These are phyloP conservation scores for Colletotrichum filicis DNA, from an alignment of 2,329 filamentous ascomycete genomes.

Conservation along the genomic window DNA sequence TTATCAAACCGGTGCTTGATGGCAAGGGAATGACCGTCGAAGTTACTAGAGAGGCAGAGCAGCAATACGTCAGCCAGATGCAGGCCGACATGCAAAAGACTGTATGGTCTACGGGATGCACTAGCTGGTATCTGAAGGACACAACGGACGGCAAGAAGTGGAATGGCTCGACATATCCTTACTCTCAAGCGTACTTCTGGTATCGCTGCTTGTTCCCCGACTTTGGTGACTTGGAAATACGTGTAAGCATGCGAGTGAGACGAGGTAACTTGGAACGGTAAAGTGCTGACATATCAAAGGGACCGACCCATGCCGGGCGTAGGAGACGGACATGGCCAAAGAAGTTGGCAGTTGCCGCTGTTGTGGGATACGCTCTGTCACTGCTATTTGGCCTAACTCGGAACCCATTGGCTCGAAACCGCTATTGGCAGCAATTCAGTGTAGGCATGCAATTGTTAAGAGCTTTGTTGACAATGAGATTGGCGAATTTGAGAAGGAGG, in stretches of 20 bases:
- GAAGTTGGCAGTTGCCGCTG: not conserved
- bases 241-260: constrained; percentile 39
- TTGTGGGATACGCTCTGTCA: not conserved
- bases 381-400: not conserved
- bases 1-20: constrained; percentile 61
- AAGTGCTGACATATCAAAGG: not conserved
- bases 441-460: not conserved
- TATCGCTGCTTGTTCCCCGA: constrained; percentile 48
- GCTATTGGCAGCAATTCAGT: not conserved
- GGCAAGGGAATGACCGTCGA: constrained; percentile 44
- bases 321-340: not conserved
- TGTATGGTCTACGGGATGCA: constrained; percentile 45
- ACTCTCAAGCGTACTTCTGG: constrained; percentile 48
- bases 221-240: constrained; percentile 46
- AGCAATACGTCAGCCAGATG: constrained; percentile 43
- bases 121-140: constrained; percentile 49
- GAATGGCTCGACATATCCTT: constrained; percentile 51
- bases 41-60: constrained; percentile 48
- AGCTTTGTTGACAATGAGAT: not conserved
- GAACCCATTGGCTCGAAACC: not conserved
- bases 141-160: constrained; percentile 40
- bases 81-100: constrained; percentile 47
- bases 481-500: not conserved
- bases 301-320: not conserved
- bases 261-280: too few species aligned